Base-by-base conservation (phyloP, 2,329 filamentous ascomycete species). In the Botrytis squamosa region DNA sequence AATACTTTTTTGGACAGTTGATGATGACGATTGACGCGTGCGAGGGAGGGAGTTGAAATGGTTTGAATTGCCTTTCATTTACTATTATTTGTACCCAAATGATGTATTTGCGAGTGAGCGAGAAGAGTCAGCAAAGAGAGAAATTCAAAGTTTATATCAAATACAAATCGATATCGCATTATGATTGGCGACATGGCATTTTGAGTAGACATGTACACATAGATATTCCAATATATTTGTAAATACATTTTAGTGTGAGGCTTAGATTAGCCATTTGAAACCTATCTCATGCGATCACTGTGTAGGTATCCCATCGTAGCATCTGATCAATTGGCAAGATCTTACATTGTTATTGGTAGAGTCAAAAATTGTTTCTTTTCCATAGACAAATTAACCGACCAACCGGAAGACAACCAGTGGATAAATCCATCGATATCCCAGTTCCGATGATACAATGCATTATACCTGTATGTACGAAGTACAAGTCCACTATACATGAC, bases 21-120 rank as follows among this genome's bases (percentile, higher is more conserved):
- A 49, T 64, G 55, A 46, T 52, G 49, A 57, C 44, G 49, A 25
- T 12, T 44, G 25, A 40, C 38, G 36, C 25, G 29, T 57, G 62
- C 62, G 38, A 42, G 65, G 38, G 38, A 38, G 3, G 49, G 66
- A 69, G 38, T 44, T 69, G 38, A 49, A 57, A n/a, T 42, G 38
- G 66, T 33, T 57, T 40, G 25, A 49, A 18, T 66, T 69, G 14
- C 49, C 52, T 59, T 36, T 7, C 22, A 42, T 22, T 65, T 38
- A 22, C 63, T 55, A 33, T 57, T 64, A 12, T 57, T 57, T 69
- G 52, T 44, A 69, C 66, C 57, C 29, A 69, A n/a, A 69, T 33
- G 49, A 57, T 44, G 66, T 69, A 69, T 44, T 33, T 40, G 49
- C 66, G 38, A 57, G 66, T 42, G 49, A 33, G n/a, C n/a, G 6